Base-by-base conservation (phyloP, 2,329 filamentous ascomycete species). In the Lachnellula subtilissima region DNA sequence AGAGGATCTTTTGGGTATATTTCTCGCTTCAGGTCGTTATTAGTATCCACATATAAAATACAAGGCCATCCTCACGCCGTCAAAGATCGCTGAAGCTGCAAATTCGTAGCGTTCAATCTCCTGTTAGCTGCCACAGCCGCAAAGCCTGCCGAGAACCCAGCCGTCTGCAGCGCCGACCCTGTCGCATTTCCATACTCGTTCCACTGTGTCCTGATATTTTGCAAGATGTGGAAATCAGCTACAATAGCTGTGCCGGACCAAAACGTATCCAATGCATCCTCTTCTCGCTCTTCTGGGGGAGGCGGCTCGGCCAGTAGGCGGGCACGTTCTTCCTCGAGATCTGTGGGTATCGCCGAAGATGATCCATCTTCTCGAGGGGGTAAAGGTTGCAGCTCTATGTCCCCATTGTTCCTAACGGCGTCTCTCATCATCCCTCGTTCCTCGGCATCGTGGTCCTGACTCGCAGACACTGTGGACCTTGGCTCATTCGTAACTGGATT, bases 401-500 rank as follows among this genome's bases (percentile, higher is more conserved):
- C 65, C 23, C 57, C 65, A 43, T 48, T 52, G n/a, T 50, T 57
- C 22, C 55, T 55, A 32, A 63, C 55, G 5, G 40, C 50, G 52
- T 66, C 61, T 49, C 65, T 61, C 9, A 65, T 58, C 11, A 69
- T 55, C 5, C 69, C 69, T 52, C 65, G 59, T 58, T 70, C 69
- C 51, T 70, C 69, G 1, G 67, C 63, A 60, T 70, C 68, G 48
- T 67, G 60, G 54, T 68, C 64, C 52, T 70, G 65, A 15, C 54
- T 48, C 17, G 61, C 46, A 4, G 55, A 53, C 11, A 65, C 55
- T 22, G 55, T 55, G 3, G 60, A 54, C 28, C 60, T 45, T 4
- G 62, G 55, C 39, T 55, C 45, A 43, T 52, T 54, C 12, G 37
- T 58, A 22, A 52, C 32, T 50, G 52, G n/a, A 11, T 48, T 54